Evolutionary conservation across 2,329 filamentous ascomycete species (phyloP), one percentile per base, ranked within the genome.

Genomic region (Trichophyton mentagrophytes): DNA sequence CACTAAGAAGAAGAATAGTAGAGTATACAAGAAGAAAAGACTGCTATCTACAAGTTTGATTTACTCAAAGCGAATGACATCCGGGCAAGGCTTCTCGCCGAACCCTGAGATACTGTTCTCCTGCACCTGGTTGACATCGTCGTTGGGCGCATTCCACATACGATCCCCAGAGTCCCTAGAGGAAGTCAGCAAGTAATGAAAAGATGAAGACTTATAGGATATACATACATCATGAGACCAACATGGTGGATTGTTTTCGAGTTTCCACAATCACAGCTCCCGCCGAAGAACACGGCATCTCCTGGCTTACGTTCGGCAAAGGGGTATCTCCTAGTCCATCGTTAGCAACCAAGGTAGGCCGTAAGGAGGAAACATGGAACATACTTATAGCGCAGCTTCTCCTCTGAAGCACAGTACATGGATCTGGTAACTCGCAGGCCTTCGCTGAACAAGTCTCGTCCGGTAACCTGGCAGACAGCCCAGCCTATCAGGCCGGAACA

Each of bases 381-480:
- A 17, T 65, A 67, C 67, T 67, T 66, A 57, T 67, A 68, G 30
- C 60, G 63, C 47, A 68, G 55, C 22, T 46, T 64, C 4, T 56
- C 42, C 33, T 67, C 63, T 15, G 53, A 58, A 3, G 67, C 67
- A 44, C 68, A 69, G 60, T 69, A 69, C 67, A 69, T 68, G 27
- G 61, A 58, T 2, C 60, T 59, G 0, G 68, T 69, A 25, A 66
- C 64, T 1, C 67, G 63, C 11, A 69, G 61, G 1, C 64, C 65
- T 47, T 66, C 67, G 1, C 59, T 62, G 61, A 69, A 69, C 27
- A 68, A 62, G 30, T 69, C 64, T 20, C 67, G 63, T n/a, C 67
- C 67, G 2, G 67, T 70, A 3, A 68, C 66, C 60, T 70, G 65
- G 59, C 68, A 70, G 8, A 70, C 63, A 7, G 68, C 68, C 67